Base-by-base conservation (phyloP, 1,284 basidiomycete genomes). In the Puccinia triticina region DNA sequence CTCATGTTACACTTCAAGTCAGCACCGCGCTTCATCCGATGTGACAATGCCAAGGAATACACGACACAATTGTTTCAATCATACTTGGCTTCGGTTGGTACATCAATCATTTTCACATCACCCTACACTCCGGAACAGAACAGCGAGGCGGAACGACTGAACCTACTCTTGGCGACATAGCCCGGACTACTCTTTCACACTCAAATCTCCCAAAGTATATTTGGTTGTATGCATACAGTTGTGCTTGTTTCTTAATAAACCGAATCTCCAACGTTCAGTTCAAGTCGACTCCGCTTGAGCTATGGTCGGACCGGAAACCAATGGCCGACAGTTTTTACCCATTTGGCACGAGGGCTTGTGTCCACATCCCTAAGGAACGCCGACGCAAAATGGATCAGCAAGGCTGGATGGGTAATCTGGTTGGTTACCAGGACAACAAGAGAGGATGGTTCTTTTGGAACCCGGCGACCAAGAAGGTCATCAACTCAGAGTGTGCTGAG, bases 161-260 rank as follows among this genome's bases (percentile, higher is more conserved):
- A 76, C 32, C 3, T 5, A 76, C 74, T 10, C 53, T 76, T 8
- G 74, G 74, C 21, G 57, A 76, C 53, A 76, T 76, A 5, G 74
- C 74, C 18, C 26, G 74, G 18, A 43, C 74, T 5, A 76, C 32
- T 18, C 18, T 76, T 3, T 8, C 14, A 12, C 34, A 61, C 29
- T 55, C 48, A 21, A 11, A 59, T 55, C 46, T 76, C 2, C 74
- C 74, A 2, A 4, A 10, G 2, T 14, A 2, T 37, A 23, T 76
- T 2, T 76, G 74, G 74, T 59, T n/a, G 5, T 59, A 26, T 29
- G 74, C 53, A 5, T 76, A 76, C 53, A 43, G 11, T 3, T 55
- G 46, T n/a, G 74, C 74, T 2, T 76, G 74, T 34, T 76, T 21
- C 14, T 12, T 76, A 1, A n/a, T n/a, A n/a, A n/a, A n/a, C n/a